phyloP scores from a whole-genome alignment of 169 alveolate genomes.

The Theileria parva region DNA sequence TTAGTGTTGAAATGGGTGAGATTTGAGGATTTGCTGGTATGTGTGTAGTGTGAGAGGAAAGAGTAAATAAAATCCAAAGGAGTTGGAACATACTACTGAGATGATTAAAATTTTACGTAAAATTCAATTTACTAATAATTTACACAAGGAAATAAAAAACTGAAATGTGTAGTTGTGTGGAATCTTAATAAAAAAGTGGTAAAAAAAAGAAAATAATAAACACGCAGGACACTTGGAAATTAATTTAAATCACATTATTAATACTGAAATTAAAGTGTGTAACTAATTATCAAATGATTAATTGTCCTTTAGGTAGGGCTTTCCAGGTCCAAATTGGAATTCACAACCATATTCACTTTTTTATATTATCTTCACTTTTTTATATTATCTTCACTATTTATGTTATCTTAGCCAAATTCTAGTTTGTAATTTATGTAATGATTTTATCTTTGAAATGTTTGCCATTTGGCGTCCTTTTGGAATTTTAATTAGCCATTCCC shows the following conservation, averaged over 20 bases:
- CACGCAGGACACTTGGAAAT: background rate
- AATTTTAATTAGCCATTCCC: background rate
- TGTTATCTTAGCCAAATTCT: too few relatives aligned
- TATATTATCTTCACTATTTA: too few relatives aligned
- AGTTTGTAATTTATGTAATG: too few relatives aligned
- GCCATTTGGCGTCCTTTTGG: background rate
- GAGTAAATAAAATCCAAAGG: background rate
- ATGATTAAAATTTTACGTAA: background rate
- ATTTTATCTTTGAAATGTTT: background rate
- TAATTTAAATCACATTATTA: background rate
- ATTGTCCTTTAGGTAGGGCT: background rate
- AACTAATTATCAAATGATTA: background rate
- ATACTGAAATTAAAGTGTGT: background rate
- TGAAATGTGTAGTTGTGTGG: slow-evolving; percentile 6
- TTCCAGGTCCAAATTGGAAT: background rate
- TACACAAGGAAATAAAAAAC: background rate
- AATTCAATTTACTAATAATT: background rate
- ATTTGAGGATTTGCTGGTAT: background rate
- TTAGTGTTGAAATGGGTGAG: background rate
- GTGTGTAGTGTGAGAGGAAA: background rate
- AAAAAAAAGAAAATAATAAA: background rate
- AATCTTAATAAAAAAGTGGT: background rate
- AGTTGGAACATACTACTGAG: background rate
- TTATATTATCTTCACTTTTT: too few relatives aligned
- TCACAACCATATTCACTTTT: background rate